Base-by-base conservation (phyloP, 495 filamentous ascomycete species). In the Xylaria venustula region DNA sequence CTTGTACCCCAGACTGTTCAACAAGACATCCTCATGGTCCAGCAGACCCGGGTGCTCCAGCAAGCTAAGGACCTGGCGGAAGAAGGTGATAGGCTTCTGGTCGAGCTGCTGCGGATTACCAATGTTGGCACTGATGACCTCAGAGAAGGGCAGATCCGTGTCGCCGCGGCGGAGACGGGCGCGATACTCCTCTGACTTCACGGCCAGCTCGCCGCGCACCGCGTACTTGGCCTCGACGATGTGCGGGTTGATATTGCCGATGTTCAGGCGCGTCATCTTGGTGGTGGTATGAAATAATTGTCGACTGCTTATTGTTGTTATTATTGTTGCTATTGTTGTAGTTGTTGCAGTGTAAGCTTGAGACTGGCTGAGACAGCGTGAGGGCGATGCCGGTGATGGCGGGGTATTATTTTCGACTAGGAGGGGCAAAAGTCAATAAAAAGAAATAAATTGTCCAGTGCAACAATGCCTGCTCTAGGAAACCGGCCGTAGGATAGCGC, bases 91-190 rank as follows among this genome's bases (percentile, higher is more conserved):
- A 65, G 94, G 94, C 81, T 97, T 94, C 81, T 98, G 94, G 77
- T 95, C 94, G 56, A 98, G 87, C 77, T 98, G 95, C 72, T 98
- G 94, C 7, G 95, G 94, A 78, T 98, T 98, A 65, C 95, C 94
- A 71, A 98, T 98, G 75, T 98, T 98, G 75, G 94, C 94, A 54
- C 89, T 91, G 75, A 98, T 93, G 68, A 98, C 87, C 61, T 89
- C 81, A 63, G 90, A 82, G 72, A 98, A 98, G 25, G 94, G 94
- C 44, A 98, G 82, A 58, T 84, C 81, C 68, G 85, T 82, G 44
- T 71, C 67, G 34, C 76, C 75, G 26, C 72, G 74, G 19, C 61
- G 67, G 22, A 98, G 81, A 47, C 81, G 77, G 55, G 88, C 86
- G 47, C 92, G 87, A 77, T 95, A 96, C 74, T 88, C 83, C 78